A percentile compares a stretch with the other conserved stretches of the same genome.
phyloP scores from a whole-genome alignment of 129 eudicot genomes.

The Flaveria linearis region DNA sequence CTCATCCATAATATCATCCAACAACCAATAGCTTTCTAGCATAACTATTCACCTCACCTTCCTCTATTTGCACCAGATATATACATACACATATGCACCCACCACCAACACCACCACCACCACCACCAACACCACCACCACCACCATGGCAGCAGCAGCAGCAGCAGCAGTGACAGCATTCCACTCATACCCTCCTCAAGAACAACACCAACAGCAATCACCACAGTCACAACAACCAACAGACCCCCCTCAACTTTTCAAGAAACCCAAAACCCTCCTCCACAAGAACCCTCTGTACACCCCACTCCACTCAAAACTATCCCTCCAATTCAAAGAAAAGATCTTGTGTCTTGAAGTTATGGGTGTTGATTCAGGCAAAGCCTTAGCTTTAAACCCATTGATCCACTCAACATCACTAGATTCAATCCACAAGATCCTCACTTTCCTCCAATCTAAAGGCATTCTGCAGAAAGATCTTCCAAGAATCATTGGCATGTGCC shows the following conservation, averaged over 20 bases:
- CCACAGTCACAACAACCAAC: slow-evolving; percentile 32
- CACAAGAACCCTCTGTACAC: slow-evolving; percentile 76
- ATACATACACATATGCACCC: background rate
- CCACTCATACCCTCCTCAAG: slow-evolving; percentile 39
- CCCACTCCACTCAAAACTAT: slow-evolving; percentile 58
- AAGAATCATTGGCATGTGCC: slow-evolving; percentile 85
- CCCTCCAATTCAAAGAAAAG: slow-evolving; percentile 87
- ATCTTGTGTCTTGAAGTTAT: slow-evolving; percentile 87
- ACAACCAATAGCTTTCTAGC: slow-evolving; percentile 36
- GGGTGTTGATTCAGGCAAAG: slow-evolving; percentile 92
- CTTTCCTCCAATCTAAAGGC: slow-evolving; percentile 66
- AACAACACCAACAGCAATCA: slow-evolving; percentile 23
- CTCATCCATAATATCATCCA: slow-evolving; percentile 46
- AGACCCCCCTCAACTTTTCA: slow-evolving; percentile 43
- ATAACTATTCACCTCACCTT: slow-evolving; percentile 22
- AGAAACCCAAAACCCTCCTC: slow-evolving; percentile 63
- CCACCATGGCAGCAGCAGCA: slow-evolving; percentile 37
- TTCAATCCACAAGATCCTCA: slow-evolving; percentile 58
- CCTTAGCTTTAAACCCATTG: slow-evolving; percentile 51
- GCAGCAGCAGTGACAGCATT: slow-evolving; percentile 28
- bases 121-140: slow-evolving; percentile 11
- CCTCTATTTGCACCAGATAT: slow-evolving; percentile 12
- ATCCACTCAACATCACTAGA: slow-evolving; percentile 61
- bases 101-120: background rate
- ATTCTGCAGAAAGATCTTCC: slow-evolving; percentile 62